A percentile compares a stretch with the other conserved stretches of the same genome.
phyloP scores from a whole-genome alignment of 805 yeast genomes.

The Yarrowia yakushimensis region DNA sequence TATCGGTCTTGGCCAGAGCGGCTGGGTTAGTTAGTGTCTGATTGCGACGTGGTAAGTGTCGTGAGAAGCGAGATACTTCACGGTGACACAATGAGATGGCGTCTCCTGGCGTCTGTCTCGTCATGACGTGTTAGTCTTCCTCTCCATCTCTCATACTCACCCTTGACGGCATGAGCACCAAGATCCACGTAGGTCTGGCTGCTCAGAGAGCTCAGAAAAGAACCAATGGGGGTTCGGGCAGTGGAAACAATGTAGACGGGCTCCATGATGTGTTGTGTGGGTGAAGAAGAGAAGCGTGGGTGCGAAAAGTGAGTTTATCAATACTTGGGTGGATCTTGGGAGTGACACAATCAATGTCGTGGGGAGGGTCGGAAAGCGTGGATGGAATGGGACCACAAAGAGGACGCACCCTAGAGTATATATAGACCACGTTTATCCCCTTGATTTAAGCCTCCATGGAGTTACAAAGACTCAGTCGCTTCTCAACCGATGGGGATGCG shows the following conservation, averaged over 20 bases:
- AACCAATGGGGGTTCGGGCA: conserved; percentile 94
- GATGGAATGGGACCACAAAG: background rate
- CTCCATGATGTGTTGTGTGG: conserved; percentile 1
- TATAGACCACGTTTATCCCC: background rate
- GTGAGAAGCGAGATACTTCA: too few species aligned
- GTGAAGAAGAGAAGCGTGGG: background rate
- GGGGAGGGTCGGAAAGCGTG: too few species aligned
- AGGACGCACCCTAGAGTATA: background rate
- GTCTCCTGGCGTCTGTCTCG: too few species aligned
- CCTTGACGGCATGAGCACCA: conserved; percentile 86
- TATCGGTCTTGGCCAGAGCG: conserved; percentile 65
- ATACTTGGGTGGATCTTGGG: background rate
- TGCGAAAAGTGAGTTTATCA: background rate
- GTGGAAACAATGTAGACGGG: conserved; percentile 83
- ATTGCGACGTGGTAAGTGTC: too few species aligned
- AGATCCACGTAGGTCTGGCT: conserved; percentile 76
- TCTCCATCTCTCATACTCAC: conserved; percentile 25
- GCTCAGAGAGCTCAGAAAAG: conserved; percentile 81
- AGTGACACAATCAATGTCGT: background rate
- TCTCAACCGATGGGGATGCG: too few species aligned
- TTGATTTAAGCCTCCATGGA: background rate
- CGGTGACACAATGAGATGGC: too few species aligned
- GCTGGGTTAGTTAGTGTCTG: conserved; percentile 45
- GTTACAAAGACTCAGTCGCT: background rate
- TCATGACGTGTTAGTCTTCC: background rate